Evolutionary conservation across 192 early-diverging fungal species (phyloP).

Genomic region (Umbelopsis isabellina): DNA sequence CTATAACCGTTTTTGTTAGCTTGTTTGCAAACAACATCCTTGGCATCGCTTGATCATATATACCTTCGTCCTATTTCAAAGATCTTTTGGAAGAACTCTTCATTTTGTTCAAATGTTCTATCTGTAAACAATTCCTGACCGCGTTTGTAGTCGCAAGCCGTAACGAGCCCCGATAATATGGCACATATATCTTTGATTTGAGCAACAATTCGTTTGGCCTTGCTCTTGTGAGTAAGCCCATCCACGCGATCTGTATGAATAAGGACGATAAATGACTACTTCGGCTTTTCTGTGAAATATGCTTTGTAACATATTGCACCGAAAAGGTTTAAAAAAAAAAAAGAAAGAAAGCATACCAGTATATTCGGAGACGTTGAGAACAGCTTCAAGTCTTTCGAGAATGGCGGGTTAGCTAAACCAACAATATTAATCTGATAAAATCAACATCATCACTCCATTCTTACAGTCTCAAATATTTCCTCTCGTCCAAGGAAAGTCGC

Average conservation of each 20-base stretch:
- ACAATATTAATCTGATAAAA: no score
- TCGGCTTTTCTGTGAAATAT: slow-evolving; percentile 4
- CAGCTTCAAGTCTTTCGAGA: slow-evolving; percentile 79
- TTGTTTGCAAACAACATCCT: neutral
- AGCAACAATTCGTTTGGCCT: slow-evolving; percentile 84
- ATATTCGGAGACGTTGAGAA: slow-evolving; percentile 82
- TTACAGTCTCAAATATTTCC: slow-evolving; percentile 88
- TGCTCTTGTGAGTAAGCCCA: slow-evolving; percentile 75
- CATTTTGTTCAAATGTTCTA: slow-evolving; percentile 68
- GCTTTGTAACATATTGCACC: no score
- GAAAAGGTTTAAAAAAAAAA: no score
- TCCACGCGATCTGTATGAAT: slow-evolving; percentile 48
- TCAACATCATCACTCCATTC: neutral
- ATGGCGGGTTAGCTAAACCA: neutral
- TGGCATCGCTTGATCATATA: neutral
- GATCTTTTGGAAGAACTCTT: slow-evolving; percentile 77
- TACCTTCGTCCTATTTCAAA: slow-evolving; percentile 69
- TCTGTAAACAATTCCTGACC: slow-evolving; percentile 80
- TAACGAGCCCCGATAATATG: slow-evolving; percentile 88
- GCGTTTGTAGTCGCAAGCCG: slow-evolving; percentile 81
- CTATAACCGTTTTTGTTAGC: slow-evolving; percentile 1
- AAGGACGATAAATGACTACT: no score
- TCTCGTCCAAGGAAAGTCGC: slow-evolving; percentile 86
- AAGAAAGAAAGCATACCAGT: slow-evolving; percentile 29
- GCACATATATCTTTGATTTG: slow-evolving; percentile 98